A percentile compares a stretch with the other conserved stretches of the same genome.
phyloP scores from a whole-genome alignment of 306 rosid species.

The Astragalus membranaceus region DNA sequence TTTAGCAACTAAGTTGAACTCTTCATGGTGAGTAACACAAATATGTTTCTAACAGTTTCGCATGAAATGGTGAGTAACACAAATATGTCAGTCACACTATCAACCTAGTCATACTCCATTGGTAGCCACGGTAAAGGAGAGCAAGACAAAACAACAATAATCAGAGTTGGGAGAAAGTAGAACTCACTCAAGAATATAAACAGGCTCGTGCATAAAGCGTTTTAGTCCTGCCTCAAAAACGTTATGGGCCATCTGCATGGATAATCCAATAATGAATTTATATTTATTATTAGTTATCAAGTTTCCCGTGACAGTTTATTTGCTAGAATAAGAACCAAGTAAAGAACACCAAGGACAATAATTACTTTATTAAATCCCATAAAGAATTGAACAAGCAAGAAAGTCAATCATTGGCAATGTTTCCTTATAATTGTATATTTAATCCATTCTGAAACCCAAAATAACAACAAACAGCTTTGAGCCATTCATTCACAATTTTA shows the following conservation, averaged over 20 bases:
- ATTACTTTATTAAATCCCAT: neutral
- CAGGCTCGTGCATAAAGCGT: conserved; percentile 84
- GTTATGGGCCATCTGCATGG: conserved; percentile 90
- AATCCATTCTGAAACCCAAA: neutral
- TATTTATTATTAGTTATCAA: neutral
- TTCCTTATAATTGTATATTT: neutral
- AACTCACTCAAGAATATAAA: conserved; percentile 95
- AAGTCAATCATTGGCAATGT: neutral
- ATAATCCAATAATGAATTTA: conserved; percentile 17
- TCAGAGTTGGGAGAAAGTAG: conserved; percentile 16
- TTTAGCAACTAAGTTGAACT: neutral
- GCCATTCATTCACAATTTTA: neutral
- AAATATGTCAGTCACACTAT: neutral
- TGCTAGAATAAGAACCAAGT: neutral
- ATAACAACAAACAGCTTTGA: neutral
- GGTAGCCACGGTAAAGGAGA: neutral
- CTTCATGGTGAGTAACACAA: neutral
- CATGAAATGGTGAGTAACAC: neutral
- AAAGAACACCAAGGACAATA: neutral
- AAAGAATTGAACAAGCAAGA: neutral
- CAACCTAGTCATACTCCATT: neutral
- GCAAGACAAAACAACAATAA: neutral
- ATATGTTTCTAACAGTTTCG: neutral
- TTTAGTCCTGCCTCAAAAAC: conserved; percentile 92
- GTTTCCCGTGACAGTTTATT: neutral